Base-by-base conservation (phyloP, 2,329 filamentous ascomycete species). In the Fusarium nisikadoi region DNA sequence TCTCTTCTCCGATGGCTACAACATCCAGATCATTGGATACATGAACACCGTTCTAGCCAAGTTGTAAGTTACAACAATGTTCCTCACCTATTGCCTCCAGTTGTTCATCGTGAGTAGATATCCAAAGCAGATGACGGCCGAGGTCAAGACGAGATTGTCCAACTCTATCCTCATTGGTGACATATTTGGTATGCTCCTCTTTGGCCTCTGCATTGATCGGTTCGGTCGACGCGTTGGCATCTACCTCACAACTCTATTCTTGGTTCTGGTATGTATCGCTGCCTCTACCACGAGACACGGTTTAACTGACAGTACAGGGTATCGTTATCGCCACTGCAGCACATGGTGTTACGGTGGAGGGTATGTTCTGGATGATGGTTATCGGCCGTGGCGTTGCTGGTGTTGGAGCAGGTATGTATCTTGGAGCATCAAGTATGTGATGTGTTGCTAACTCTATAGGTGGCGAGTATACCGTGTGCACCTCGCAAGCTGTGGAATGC, bases 211-310 rank as follows among this genome's bases (percentile, higher is more conserved):
- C 20, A 58, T 58, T 17, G 55, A 58, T 3, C 8, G 12, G 0
- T 58, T 58, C 8, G 55, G 55, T 7, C 55, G 55, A 8, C 55
- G 55, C 25, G 13, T 58, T 20, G 55, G 55, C 5, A 58, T 58
- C 6, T 50, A 50, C 20, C 19, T 58, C 12, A 58, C 55, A 6
- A 58, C 55, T 20, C 17, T 58, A 7, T 50, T 58, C 29, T 17
- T 58, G 55, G 43, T 58, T 29, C 14, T 58, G 16, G 41, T 57
- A 49, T 6, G 41, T 47, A 6, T 1, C 4, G 17, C 9, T 29
- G 4, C 5, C 4, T 5, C 10, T 3, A 3, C 3, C 1, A 3
- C 1, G 19, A 13, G 17, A 1, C 5, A 3, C 0, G 5, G 2
- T n/a, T 8, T 46, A 9, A 36, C 3, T 8, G 3, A 19, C 0